A percentile compares a stretch with the other conserved stretches of the same genome.
Evolutionary conservation across 495 filamentous ascomycete genomes (phyloP).

Genomic region (Umbilicaria muhlenbergii): DNA sequence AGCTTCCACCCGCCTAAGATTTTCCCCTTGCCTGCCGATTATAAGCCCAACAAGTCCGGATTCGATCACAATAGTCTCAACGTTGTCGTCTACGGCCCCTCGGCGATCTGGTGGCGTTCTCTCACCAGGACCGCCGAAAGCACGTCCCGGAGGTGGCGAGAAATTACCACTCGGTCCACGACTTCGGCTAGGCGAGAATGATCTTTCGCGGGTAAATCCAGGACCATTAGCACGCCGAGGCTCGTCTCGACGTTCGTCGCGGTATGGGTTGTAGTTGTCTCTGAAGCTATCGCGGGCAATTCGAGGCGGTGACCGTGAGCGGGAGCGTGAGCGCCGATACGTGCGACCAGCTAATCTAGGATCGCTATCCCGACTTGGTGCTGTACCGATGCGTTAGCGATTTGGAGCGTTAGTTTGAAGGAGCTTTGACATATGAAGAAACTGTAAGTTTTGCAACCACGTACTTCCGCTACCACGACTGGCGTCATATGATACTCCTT

Average conservation of each 20-base stretch:
- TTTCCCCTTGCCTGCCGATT: conserved; percentile 73
- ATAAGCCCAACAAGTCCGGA: conserved; percentile 66
- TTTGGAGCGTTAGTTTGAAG: conserved; percentile 5
- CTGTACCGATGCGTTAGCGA: conserved; percentile 16
- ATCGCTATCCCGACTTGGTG: conserved; percentile 19
- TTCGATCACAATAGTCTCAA: conserved; percentile 62
- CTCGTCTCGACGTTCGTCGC: conserved; percentile 58
- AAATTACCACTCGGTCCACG: conserved; percentile 28
- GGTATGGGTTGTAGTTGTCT: conserved; percentile 59
- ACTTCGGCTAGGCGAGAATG: conserved; percentile 41
- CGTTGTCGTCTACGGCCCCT: conserved; percentile 37
- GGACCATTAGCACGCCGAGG: conserved; percentile 31
- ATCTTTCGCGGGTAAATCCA: conserved; percentile 45
- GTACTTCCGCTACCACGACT: conserved; percentile 19
- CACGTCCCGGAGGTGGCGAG: conserved; percentile 25
- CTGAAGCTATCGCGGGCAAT: conserved; percentile 40
- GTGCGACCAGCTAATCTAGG: conserved; percentile 26
- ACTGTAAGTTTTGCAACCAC: conserved; percentile 3
- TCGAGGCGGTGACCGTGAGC: conserved; percentile 50
- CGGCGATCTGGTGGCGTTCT: conserved; percentile 34
- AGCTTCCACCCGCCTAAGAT: conserved; percentile 58
- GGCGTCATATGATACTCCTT: conserved; percentile 34
- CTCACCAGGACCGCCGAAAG: conserved; percentile 23
- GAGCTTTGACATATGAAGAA: no score
- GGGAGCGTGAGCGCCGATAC: conserved; percentile 45